phyloP scores from a whole-genome alignment of 2,329 filamentous ascomycete species.

The Tothia fuscella region DNA sequence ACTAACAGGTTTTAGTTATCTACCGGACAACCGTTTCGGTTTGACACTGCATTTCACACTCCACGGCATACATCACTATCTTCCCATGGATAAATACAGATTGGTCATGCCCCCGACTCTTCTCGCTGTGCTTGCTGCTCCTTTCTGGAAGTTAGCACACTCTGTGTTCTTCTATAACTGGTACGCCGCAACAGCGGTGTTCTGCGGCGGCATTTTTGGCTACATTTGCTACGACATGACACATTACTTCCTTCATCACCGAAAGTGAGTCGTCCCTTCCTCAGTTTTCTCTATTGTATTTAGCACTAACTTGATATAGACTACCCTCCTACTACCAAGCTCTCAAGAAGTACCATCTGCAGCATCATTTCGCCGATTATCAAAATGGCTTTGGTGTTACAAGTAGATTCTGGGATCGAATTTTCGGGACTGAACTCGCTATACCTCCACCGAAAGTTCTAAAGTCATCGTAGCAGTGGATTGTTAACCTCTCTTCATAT shows the following conservation, averaged over 20 bases:
- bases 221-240: constrained; percentile 96
- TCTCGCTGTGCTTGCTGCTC: constrained; percentile 69
- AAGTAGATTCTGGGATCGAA: constrained; percentile 84
- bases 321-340: constrained; percentile 80
- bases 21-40: constrained; percentile 82
- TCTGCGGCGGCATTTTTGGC: constrained; percentile 83
- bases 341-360: constrained; percentile 94
- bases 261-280: constrained; percentile 47
- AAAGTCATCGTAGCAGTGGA: constrained; percentile 33
- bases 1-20: constrained; percentile 43
- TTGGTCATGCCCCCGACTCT: constrained; percentile 94
- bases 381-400: constrained; percentile 96
- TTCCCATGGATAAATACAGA: constrained; percentile 97
- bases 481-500: too few relatives aligned
- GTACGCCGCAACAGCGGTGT: constrained; percentile 67
- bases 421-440: constrained; percentile 81
- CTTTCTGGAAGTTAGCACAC: constrained; percentile 90
- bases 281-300: constrained; percentile 4
- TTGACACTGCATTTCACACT: constrained; percentile 85
- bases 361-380: constrained; percentile 96
- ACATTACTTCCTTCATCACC: constrained; percentile 96
- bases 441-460: constrained; percentile 35
- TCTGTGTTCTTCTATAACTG: constrained; percentile 72
- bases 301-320: constrained; percentile 25
- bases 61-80: constrained; percentile 93